Conservation (phyloP, 768 basidiomycete genomes). For the Kwoniella europaea region DNA sequence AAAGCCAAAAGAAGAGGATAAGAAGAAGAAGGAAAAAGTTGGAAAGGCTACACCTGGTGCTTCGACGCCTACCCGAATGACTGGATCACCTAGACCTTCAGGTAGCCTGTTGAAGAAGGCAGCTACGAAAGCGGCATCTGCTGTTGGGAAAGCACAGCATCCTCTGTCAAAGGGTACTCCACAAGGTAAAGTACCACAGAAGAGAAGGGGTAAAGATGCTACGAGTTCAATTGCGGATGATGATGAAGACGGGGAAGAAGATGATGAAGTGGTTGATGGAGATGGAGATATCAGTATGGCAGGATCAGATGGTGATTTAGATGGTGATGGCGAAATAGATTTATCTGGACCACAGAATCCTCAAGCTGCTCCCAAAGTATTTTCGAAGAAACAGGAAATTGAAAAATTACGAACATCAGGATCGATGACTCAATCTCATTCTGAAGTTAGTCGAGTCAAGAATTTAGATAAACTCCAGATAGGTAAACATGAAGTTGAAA, state of each 20-base stretch:
- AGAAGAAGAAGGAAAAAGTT: slow-evolving; percentile 64
- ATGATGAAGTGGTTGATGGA: slow-evolving; percentile 40
- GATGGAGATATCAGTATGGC: slow-evolving; percentile 62
- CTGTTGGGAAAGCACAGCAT: slow-evolving; percentile 55
- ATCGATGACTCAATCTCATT: slow-evolving; percentile 98
- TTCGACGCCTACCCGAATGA: slow-evolving; percentile 25
- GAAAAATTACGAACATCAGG: slow-evolving; percentile 97
- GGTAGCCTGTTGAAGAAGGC: slow-evolving; percentile 60
- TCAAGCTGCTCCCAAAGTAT: slow-evolving; percentile 65
- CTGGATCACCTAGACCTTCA: slow-evolving; percentile 40
- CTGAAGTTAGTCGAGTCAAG: slow-evolving; percentile 96
- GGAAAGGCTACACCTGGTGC: slow-evolving; percentile 59
- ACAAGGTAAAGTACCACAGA: slow-evolving; percentile 34
- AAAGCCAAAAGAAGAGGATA: slow-evolving; percentile 50
- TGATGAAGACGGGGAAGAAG: slow-evolving; percentile 70
- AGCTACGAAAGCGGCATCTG: slow-evolving; percentile 51
- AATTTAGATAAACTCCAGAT: slow-evolving; percentile 97
- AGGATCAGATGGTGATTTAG: slow-evolving; percentile 64
- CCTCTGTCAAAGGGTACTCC: slow-evolving; percentile 56
- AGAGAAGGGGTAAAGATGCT: slow-evolving; percentile 42
- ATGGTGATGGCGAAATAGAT: slow-evolving; percentile 52
- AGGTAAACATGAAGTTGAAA: slow-evolving; percentile 93
- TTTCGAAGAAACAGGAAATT: slow-evolving; percentile 98
- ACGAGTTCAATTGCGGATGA: slow-evolving; percentile 61
- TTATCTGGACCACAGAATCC: slow-evolving; percentile 63